phyloP scores from a whole-genome alignment of 495 filamentous ascomycete genomes.

The Hypoxylon intermedium region DNA sequence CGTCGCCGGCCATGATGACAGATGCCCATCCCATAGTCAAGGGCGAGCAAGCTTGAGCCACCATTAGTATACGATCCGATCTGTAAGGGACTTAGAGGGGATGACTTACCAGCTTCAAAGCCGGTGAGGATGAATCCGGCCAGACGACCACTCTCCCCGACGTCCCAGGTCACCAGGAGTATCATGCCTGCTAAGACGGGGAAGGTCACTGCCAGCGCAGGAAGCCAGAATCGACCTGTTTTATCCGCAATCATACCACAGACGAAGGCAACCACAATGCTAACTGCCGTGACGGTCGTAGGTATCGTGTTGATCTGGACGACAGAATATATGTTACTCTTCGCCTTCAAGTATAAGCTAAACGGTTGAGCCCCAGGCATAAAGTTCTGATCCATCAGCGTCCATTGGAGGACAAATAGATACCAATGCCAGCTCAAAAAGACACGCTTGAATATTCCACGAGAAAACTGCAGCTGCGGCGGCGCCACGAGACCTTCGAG shows the following conservation, averaged over 20 bases:
- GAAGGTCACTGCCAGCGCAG: conserved; percentile 38
- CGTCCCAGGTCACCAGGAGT: conserved; percentile 41
- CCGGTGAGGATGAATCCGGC: conserved; percentile 45
- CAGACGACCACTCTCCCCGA: conserved; percentile 45
- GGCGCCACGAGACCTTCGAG: conserved; percentile 24
- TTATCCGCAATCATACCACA: conserved; percentile 42
- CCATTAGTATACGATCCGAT: neutral
- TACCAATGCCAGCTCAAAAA: conserved; percentile 37
- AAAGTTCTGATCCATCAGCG: conserved; percentile 46
- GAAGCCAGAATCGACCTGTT: conserved; percentile 42
- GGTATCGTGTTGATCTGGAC: conserved; percentile 48
- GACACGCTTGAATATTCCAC: conserved; percentile 33
- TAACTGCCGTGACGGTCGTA: conserved; percentile 46
- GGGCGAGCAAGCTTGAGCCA: conserved; percentile 40
- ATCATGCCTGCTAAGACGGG: conserved; percentile 41
- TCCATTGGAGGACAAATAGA: conserved; percentile 43
- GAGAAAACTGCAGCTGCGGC: conserved; percentile 26
- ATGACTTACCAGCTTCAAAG: conserved; percentile 43
- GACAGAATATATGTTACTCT: conserved; percentile 42
- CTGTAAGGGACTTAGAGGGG: neutral
- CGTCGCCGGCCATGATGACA: conserved; percentile 44
- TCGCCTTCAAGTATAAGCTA: conserved; percentile 46
- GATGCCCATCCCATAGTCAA: conserved; percentile 49
- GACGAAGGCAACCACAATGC: conserved; percentile 41
- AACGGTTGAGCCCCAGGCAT: conserved; percentile 38